These are phyloP conservation scores for Diutina neorugosa DNA, from an alignment of 1,139 yeast species.

Conservation along the genomic window DNA sequence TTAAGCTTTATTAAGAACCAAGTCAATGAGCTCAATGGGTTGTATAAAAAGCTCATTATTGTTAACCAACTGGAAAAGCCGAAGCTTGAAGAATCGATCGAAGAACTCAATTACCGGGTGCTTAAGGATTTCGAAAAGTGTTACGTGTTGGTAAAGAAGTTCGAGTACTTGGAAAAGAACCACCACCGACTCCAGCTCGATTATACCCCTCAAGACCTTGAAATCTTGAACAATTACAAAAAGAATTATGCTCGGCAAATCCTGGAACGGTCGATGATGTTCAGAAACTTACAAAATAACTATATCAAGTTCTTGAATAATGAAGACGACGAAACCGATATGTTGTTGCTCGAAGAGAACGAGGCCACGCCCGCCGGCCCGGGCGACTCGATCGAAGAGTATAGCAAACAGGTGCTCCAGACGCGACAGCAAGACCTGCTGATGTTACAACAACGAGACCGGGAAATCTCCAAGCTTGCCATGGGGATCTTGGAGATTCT, in stretches of 20 bases:
- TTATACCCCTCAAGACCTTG: slow-evolving; percentile 38
- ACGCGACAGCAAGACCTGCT: slow-evolving; percentile 37
- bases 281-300: slow-evolving; percentile 78
- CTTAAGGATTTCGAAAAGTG: slow-evolving; percentile 67
- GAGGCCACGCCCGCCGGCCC: slow-evolving; percentile 10
- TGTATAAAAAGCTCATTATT: slow-evolving; percentile 72
- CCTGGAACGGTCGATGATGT: slow-evolving; percentile 64
- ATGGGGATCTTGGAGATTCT: slow-evolving; percentile 90
- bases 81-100: slow-evolving; percentile 60
- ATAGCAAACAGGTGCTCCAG: slow-evolving; percentile 28
- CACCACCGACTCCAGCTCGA: slow-evolving; percentile 20
- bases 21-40: slow-evolving; percentile 44
- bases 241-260: slow-evolving; percentile 76
- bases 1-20: slow-evolving; percentile 36
- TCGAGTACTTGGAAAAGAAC: slow-evolving; percentile 38
- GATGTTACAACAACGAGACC: slow-evolving; percentile 61
- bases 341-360: slow-evolving; percentile 18
- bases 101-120: slow-evolving; percentile 59
- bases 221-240: slow-evolving; percentile 69
- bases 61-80: slow-evolving; percentile 77
- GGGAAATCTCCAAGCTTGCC: slow-evolving; percentile 81
- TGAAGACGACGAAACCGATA: slow-evolving; percentile 44
- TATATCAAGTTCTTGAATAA: slow-evolving; percentile 68
- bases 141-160: slow-evolving; percentile 60
- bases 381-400: slow-evolving; percentile 23